Conservation (phyloP, 306 rosid genomes). For the Boehmeria nivea region DNA sequence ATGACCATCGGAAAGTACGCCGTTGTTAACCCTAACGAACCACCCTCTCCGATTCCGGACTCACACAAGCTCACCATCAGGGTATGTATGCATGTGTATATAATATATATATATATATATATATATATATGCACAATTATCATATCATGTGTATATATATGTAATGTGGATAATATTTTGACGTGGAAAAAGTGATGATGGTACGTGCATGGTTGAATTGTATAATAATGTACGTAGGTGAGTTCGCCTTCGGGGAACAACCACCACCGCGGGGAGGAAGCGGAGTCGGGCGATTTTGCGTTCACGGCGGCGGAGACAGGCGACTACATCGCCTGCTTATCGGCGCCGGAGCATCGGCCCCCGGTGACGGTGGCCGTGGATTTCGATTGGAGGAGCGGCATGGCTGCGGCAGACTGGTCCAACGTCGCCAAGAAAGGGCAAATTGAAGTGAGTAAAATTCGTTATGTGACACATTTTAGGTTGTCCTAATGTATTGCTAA, state of each 20-base stretch:
- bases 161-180: too few species aligned
- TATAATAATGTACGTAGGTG: slow-evolving; percentile 39
- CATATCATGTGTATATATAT: too few species aligned
- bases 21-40: slow-evolving; percentile 48
- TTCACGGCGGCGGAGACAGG: slow-evolving; percentile 75
- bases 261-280: slow-evolving; percentile 53
- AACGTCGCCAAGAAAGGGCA: slow-evolving; percentile 93
- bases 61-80: slow-evolving; percentile 53
- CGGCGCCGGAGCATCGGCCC: slow-evolving; percentile 45
- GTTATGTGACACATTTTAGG: too few species aligned
- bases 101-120: background rate
- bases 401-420: slow-evolving; percentile 89
- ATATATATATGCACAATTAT: background rate
- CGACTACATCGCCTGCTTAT: slow-evolving; percentile 72
- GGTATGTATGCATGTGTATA: slow-evolving; percentile 30
- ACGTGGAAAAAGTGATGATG: too few species aligned
- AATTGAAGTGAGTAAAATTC: slow-evolving; percentile 53
- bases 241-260: slow-evolving; percentile 60
- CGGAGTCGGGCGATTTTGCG: slow-evolving; percentile 72
- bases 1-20: slow-evolving; percentile 46
- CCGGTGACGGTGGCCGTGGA: slow-evolving; percentile 40
- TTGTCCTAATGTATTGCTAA: background rate
- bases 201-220: too few species aligned
- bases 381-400: slow-evolving; percentile 82
- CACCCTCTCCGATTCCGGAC: slow-evolving; percentile 45